Percentiles rank a stretch among this genome's conserved stretches.
phyloP scores from a whole-genome alignment of 1,284 basidiomycete species.

The Rhodotorula sp. region DNA sequence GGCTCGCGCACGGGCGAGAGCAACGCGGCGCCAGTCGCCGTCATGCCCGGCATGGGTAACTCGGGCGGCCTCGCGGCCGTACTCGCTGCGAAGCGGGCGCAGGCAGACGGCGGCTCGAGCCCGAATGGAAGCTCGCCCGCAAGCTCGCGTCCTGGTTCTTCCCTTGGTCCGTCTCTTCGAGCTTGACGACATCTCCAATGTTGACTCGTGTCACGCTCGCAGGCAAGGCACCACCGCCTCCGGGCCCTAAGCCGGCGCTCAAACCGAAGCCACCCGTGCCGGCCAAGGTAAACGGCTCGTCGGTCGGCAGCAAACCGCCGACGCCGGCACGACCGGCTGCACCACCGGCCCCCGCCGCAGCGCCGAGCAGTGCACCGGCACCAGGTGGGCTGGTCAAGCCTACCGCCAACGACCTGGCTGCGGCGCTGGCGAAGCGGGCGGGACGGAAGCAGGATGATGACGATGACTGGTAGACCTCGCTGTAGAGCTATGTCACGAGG shows the following conservation, averaged over 20 bases:
- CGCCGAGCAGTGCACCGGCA: not conserved
- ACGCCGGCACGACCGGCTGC: too few relatives aligned
- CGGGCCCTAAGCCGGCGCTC: slow-evolving; percentile 52
- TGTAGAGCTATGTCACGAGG: too few relatives aligned
- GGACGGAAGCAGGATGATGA: slow-evolving; percentile 23
- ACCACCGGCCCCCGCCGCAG: too few relatives aligned
- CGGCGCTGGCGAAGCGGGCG: slow-evolving; percentile 29
- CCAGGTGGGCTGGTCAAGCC: slow-evolving; percentile 27
- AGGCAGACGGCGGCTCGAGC: slow-evolving; percentile 41
- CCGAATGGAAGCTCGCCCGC: slow-evolving; percentile 20
- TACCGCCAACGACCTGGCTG: slow-evolving; percentile 21
- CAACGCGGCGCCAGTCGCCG: slow-evolving; percentile 50
- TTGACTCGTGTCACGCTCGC: not conserved
- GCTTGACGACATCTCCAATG: not conserved
- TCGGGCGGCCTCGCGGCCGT: slow-evolving; percentile 52
- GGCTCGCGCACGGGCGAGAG: slow-evolving; percentile 45
- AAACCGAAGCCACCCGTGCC: slow-evolving; percentile 59
- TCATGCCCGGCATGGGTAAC: slow-evolving; percentile 53
- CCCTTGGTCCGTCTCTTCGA: slow-evolving; percentile 14
- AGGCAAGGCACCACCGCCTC: slow-evolving; percentile 41
- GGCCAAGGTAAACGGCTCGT: slow-evolving; percentile 47
- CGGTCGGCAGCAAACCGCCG: too few relatives aligned
- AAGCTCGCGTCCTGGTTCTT: slow-evolving; percentile 26
- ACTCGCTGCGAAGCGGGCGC: slow-evolving; percentile 52
- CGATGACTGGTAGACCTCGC: slow-evolving; percentile 24